Conservation (phyloP, 805 yeast species). For the Grigorovia jiainica region DNA sequence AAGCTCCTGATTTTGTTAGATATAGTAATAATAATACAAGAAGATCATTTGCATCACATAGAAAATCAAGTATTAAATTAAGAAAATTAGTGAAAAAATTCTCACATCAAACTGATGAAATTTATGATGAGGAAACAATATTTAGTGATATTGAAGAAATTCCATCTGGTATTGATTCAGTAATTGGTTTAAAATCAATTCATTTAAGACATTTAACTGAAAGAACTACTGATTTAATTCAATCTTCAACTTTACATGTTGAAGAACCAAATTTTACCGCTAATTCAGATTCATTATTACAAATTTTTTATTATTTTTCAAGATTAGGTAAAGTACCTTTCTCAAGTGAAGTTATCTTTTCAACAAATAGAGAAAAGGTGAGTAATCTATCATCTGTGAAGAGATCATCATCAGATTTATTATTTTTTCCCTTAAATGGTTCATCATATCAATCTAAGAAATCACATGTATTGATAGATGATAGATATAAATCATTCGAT, state of each 20-base stretch:
- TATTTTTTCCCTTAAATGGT: conserved; percentile 22
- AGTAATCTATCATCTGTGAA: conserved; percentile 14
- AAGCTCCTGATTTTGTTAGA: background rate
- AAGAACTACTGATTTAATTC: conserved; percentile 59
- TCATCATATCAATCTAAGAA: conserved; percentile 16
- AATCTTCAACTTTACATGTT: conserved; percentile 41
- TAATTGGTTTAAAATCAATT: conserved; percentile 16
- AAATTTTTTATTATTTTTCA: conserved; percentile 30
- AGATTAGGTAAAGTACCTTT: conserved; percentile 39
- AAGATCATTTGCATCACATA: conserved; percentile 13
- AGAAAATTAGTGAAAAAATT: conserved; percentile 12
- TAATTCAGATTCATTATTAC: conserved; percentile 24
- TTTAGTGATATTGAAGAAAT: conserved; percentile 15
- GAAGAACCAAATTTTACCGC: conserved; percentile 22
- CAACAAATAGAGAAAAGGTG: conserved; percentile 24
- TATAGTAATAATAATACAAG: conserved; percentile 4
- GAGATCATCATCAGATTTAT: conserved; percentile 10
- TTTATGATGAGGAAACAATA: conserved; percentile 12
- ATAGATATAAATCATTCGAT: conserved; percentile 19
- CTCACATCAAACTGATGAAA: conserved; percentile 10
- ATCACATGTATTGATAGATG: conserved; percentile 11
- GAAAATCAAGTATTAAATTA: conserved; percentile 12
- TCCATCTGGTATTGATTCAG: conserved; percentile 17
- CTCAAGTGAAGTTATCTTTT: conserved; percentile 52
- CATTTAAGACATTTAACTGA: conserved; percentile 54